Conservation (phyloP, 2,329 filamentous ascomycete species). For the Verticillium zaregamsianum region DNA sequence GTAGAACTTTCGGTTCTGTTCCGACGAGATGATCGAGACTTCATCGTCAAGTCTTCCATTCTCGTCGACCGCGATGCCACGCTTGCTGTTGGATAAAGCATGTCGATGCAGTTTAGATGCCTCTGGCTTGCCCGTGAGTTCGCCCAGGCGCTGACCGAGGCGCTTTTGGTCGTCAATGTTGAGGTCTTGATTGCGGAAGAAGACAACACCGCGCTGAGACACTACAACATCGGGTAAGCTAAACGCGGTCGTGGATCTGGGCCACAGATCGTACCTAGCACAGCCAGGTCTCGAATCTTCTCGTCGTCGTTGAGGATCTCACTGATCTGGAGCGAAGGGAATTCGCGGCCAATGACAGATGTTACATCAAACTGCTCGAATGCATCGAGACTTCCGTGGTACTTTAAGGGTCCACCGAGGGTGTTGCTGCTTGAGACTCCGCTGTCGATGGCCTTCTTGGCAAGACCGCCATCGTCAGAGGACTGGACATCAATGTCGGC, state of each 20-base stretch:
- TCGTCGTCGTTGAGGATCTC: slow-evolving; percentile 24
- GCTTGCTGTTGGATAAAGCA: slow-evolving; percentile 41
- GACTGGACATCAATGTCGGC: no score
- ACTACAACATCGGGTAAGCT: slow-evolving; percentile 24
- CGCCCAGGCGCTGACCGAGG: slow-evolving; percentile 42
- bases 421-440: no score
- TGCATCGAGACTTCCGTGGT: slow-evolving; percentile 19
- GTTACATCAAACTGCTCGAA: slow-evolving; percentile 30
- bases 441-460: no score
- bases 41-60: slow-evolving; percentile 41
- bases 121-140: slow-evolving; percentile 40
- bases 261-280: slow-evolving; percentile 15
- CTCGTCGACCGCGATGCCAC: slow-evolving; percentile 37
- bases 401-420: no score
- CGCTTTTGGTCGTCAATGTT: slow-evolving; percentile 47
- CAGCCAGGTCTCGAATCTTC: slow-evolving; percentile 25
- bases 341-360: slow-evolving; percentile 34
- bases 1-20: slow-evolving; percentile 33
- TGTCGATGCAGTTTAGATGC: slow-evolving; percentile 40
- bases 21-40: slow-evolving; percentile 44
- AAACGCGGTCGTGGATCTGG: no score
- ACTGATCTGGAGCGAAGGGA: slow-evolving; percentile 29
- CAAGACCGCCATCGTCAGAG: no score
- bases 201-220: slow-evolving; percentile 48
- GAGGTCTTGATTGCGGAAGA: slow-evolving; percentile 48